Evolutionary conservation across 306 rosid genomes (phyloP).

Genomic region (Gynostemma pentaphyllum): DNA sequence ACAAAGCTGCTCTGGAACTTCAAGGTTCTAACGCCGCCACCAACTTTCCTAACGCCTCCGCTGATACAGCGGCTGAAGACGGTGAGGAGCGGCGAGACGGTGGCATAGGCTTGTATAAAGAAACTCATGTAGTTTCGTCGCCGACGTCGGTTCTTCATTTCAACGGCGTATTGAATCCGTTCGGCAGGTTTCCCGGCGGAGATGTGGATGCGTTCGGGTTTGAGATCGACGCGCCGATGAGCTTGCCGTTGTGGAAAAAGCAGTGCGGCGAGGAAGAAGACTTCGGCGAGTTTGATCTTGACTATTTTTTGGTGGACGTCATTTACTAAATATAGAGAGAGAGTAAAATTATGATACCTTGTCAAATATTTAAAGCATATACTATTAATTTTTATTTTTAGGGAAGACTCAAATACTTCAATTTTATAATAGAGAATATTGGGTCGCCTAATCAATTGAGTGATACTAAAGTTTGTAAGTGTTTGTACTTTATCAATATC

Average conservation of each 20-base stretch:
- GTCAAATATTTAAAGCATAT: too few relatives aligned
- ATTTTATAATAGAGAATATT: too few relatives aligned
- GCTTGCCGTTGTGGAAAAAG: conserved; percentile 27
- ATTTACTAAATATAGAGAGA: conserved; percentile 17
- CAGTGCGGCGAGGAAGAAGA: conserved; percentile 29
- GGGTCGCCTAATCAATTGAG: too few relatives aligned
- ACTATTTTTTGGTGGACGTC: conserved; percentile 38
- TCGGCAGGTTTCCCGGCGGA: conserved; percentile 22
- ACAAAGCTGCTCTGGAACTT: conserved; percentile 49
- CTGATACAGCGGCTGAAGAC: neutral
- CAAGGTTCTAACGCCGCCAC: conserved; percentile 54
- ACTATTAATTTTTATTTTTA: too few relatives aligned
- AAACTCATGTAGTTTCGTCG: conserved; percentile 17
- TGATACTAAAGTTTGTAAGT: too few relatives aligned
- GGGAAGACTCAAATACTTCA: too few relatives aligned
- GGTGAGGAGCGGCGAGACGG: neutral
- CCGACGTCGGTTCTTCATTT: conserved; percentile 55
- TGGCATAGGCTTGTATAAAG: neutral
- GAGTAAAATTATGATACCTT: neutral
- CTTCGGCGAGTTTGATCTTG: conserved; percentile 61
- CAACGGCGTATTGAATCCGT: conserved; percentile 10
- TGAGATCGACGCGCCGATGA: conserved; percentile 33
- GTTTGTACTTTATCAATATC: too few relatives aligned
- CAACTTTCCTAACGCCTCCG: conserved; percentile 35
- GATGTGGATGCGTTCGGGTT: conserved; percentile 32